A percentile compares a stretch with the other conserved stretches of the same genome.
Evolutionary conservation across 805 yeast species (phyloP).

Genomic region (Scheffersomyces stipitis): DNA sequence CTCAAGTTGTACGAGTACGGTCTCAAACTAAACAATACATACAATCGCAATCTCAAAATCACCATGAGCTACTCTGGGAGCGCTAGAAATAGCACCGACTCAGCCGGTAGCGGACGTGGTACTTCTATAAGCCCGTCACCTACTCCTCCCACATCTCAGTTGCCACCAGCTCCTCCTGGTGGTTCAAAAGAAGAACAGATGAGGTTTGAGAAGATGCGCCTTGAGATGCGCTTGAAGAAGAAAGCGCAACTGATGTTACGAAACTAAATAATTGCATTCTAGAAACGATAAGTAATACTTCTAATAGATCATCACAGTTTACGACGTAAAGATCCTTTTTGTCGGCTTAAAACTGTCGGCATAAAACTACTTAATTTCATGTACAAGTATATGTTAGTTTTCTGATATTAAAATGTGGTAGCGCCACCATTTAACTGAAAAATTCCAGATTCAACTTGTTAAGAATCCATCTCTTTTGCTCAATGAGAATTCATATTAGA

Average conservation of each 20-base stretch:
- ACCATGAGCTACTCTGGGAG: constrained; percentile 17
- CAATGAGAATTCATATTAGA: too few relatives aligned
- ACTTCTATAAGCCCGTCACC: background rate
- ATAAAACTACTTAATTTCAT: too few relatives aligned
- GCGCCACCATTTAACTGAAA: too few relatives aligned
- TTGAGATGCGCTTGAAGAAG: constrained; percentile 49
- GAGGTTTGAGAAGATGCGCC: constrained; percentile 45
- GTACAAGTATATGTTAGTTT: too few relatives aligned
- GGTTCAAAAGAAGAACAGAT: constrained; percentile 32
- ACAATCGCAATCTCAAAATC: constrained; percentile 38
- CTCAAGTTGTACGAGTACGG: constrained; percentile 42
- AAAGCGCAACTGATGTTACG: constrained; percentile 25
- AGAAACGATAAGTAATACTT: too few relatives aligned
- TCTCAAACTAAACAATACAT: constrained; percentile 36
- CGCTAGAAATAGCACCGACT: constrained; percentile 19
- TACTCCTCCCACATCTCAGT: constrained; percentile 3
- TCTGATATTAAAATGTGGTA: too few relatives aligned
- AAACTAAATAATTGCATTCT: background rate
- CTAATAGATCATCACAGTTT: too few relatives aligned
- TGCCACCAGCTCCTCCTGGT: constrained; percentile 6
- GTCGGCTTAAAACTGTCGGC: too few relatives aligned
- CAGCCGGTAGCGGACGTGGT: constrained; percentile 8
- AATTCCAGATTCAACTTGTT: too few relatives aligned
- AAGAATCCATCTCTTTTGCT: too few relatives aligned
- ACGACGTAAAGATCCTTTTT: too few relatives aligned